Percentiles rank a stretch among this genome's conserved stretches.
These are phyloP conservation scores for Tephrocybe rancida DNA, from an alignment of 768 basidiomycete genomes.

Conservation along the genomic window DNA sequence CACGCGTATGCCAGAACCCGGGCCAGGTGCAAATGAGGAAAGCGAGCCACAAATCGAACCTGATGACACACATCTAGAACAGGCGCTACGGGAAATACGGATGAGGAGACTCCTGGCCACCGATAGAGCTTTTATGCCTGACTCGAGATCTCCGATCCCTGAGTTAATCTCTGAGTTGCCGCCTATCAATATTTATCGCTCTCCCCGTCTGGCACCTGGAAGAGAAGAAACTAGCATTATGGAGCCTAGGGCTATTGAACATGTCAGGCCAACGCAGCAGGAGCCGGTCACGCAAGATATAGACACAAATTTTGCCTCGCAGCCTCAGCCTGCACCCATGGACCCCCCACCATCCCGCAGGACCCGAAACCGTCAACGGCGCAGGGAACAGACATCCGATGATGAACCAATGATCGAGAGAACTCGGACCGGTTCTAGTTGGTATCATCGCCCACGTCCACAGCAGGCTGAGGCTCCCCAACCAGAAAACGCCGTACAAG, in stretches of 20 bases:
- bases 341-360: not conserved
- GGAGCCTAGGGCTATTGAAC: not conserved
- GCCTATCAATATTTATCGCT: not conserved
- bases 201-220: no score
- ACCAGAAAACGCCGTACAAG: not conserved
- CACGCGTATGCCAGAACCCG: no score
- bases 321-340: not conserved
- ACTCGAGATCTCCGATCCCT: not conserved
- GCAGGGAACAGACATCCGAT: no score
- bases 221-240: no score
- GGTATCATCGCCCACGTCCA: no score
- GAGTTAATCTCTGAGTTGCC: not conserved
- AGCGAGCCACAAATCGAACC: not conserved
- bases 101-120: not conserved
- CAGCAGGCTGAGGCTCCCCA: not conserved
- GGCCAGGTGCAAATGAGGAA: no score
- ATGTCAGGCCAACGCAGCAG: not conserved
- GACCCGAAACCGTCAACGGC: no score
- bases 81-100: not conserved
- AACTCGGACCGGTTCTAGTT: no score
- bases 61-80: not conserved
- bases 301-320: not conserved
- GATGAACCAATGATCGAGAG: no score
- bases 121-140: not conserved
- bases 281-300: not conserved